Conservation (phyloP, 1,284 basidiomycete genomes). For the Caloboletus firmus region DNA sequence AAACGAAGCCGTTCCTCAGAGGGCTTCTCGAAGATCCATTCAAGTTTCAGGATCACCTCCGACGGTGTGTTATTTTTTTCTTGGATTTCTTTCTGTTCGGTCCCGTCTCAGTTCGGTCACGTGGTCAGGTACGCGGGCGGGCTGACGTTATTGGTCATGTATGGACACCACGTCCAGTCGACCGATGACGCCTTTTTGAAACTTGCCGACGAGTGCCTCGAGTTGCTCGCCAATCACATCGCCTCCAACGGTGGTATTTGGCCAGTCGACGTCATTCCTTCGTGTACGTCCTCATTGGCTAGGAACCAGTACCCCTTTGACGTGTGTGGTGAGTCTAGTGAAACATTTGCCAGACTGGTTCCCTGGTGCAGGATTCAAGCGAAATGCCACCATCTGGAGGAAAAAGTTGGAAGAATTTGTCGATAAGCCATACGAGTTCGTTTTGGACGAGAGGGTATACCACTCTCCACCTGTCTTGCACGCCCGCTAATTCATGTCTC, state of each 20-base stretch:
- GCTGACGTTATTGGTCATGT: constrained; percentile 60
- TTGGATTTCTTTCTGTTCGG: background rate
- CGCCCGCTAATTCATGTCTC: background rate
- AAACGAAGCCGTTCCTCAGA: constrained; percentile 51
- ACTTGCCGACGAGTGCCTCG: constrained; percentile 62
- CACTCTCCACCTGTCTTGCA: background rate
- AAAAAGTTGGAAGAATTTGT: constrained; percentile 66
- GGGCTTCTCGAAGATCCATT: constrained; percentile 45
- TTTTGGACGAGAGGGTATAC: constrained; percentile 54
- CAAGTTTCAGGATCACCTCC: constrained; percentile 44
- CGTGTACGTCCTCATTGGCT: constrained; percentile 29
- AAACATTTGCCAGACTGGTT: constrained; percentile 47
- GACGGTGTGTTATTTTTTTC: constrained; percentile 30
- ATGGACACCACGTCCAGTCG: constrained; percentile 57
- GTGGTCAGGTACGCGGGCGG: constrained; percentile 54
- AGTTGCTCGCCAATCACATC: constrained; percentile 59
- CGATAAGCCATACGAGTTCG: constrained; percentile 59
- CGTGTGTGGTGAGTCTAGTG: constrained; percentile 20
- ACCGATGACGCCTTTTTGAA: constrained; percentile 56
- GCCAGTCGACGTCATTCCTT: constrained; percentile 65
- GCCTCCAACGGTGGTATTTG: constrained; percentile 65
- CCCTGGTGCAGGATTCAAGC: constrained; percentile 49
- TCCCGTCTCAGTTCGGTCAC: constrained; percentile 3
- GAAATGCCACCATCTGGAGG: constrained; percentile 62
- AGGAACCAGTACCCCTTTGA: constrained; percentile 5